Base-by-base conservation (phyloP, 192 early-diverging fungal species). In the Backusella psychrophila region DNA sequence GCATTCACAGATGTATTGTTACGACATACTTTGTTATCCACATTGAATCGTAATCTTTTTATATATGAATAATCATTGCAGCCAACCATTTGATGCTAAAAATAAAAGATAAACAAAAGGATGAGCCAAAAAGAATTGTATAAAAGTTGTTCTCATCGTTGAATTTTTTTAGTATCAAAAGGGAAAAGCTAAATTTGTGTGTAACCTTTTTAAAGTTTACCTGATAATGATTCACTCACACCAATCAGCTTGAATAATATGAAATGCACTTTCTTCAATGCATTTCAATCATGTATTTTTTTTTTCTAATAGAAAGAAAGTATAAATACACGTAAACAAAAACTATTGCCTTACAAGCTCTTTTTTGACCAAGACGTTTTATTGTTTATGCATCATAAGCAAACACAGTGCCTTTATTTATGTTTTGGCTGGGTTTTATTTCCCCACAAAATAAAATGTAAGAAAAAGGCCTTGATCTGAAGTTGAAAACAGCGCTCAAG, bases 191-290 rank as follows among this genome's bases (percentile, higher is more conserved):
- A 49, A 63, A 29, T 26, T 29, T 2, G 0, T 4, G 56, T 63
- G 56, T 14, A 63, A 63, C 56, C 4, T 29, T 8, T 26, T 63
- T 63, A 63, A 63, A 63, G 56, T 63, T 63, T 23, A 3, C 56
- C 9, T 63, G 56, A 63, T 63, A 26, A 63, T 29, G 56, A 63
- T 29, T 63, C 56, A 63, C n/a, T 63, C 56, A 63, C 56, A 63
- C 56, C 56, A 63, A 63, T 63, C 56, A 63, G 9, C 3, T 63
- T 29, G 38, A 39, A 39, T 39, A 39, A 39, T 39, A 39, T 39
- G 1, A 39, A 12, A 12, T 39, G 9, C 3, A 39, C 38, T 39
- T 39, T 39, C 9, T 39, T 11, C 38, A 39, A 39, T 39, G 38
- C 38, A 39, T 39, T 12, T 11, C 11, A 12, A 12, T 3, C 33